These are phyloP conservation scores for Nannochloris sp. DNA, from an alignment of 139 green algal genomes.

Conservation along the genomic window DNA sequence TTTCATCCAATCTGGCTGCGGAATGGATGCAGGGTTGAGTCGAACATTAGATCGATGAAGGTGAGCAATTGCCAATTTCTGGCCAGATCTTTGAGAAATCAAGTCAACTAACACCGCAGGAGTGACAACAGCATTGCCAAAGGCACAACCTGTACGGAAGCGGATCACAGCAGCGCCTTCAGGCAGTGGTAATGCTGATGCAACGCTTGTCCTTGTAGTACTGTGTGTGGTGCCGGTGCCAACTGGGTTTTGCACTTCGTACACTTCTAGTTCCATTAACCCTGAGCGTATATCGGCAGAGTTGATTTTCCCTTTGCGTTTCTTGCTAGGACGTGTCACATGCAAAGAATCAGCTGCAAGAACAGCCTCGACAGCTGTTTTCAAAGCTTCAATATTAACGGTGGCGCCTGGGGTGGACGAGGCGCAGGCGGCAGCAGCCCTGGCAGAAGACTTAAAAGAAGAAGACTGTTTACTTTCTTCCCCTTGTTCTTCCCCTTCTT, in stretches of 20 bases:
- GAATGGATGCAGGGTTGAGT: background rate
- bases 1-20: slow-evolving; percentile 7
- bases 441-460: background rate
- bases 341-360: slow-evolving; percentile 2
- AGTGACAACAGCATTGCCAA: slow-evolving; percentile 19
- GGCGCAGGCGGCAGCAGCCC: background rate
- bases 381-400: background rate
- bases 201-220: background rate
- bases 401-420: background rate
- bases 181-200: background rate
- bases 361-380: background rate
- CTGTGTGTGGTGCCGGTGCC: background rate
- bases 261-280: slow-evolving; percentile 26
- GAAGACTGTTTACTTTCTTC: background rate
- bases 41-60: slow-evolving; percentile 16
- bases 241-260: background rate
- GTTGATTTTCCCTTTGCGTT: slow-evolving; percentile 17
- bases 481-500: background rate
- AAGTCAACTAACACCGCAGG: slow-evolving; percentile 3
- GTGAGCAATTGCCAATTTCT: slow-evolving; percentile 1
- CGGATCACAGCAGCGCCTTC: slow-evolving; percentile 6
- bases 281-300: slow-evolving; percentile 22
- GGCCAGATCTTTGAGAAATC: background rate
- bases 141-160: slow-evolving; percentile 8
- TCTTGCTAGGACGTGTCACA: slow-evolving; percentile 14